Evolutionary conservation across 2,329 filamentous ascomycete species (phyloP).

Genomic region (Fusarium longipes): DNA sequence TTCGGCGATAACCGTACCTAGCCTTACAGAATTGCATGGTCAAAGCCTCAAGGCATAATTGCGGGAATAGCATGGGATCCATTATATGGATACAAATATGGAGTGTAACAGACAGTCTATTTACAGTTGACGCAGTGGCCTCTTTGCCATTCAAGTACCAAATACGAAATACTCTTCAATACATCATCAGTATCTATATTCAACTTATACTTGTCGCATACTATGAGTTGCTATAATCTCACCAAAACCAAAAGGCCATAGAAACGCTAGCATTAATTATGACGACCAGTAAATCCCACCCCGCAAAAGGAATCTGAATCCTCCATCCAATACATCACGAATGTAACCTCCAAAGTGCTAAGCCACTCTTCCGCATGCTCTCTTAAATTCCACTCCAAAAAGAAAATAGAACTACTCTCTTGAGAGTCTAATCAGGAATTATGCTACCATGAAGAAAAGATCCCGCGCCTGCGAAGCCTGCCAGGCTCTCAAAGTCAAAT

Average conservation of each 20-base stretch:
- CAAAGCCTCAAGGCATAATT: not conserved
- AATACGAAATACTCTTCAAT: no score
- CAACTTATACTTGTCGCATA: not conserved
- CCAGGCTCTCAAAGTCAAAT: conserved; percentile 33
- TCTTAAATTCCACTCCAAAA: not conserved
- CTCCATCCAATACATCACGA: not conserved
- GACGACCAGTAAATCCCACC: not conserved
- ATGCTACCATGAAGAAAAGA: conserved; percentile 26
- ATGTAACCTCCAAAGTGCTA: conserved; percentile 4
- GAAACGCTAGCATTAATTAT: not conserved
- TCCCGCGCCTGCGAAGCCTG: conserved; percentile 35
- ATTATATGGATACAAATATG: no score
- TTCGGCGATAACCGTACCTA: not conserved
- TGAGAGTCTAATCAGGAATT: not conserved
- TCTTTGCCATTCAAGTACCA: no score
- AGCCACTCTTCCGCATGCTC: not conserved
- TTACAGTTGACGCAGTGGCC: no score
- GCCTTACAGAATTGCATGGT: not conserved
- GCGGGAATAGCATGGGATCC: no score
- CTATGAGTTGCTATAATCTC: not conserved
- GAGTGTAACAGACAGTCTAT: no score
- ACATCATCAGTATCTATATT: not conserved
- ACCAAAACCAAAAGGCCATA: not conserved
- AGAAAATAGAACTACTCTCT: no score
- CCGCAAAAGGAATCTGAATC: not conserved